Evolutionary conservation across 2,329 filamentous ascomycete genomes (phyloP).

Genomic region (Phialemoniopsis sp.): DNA sequence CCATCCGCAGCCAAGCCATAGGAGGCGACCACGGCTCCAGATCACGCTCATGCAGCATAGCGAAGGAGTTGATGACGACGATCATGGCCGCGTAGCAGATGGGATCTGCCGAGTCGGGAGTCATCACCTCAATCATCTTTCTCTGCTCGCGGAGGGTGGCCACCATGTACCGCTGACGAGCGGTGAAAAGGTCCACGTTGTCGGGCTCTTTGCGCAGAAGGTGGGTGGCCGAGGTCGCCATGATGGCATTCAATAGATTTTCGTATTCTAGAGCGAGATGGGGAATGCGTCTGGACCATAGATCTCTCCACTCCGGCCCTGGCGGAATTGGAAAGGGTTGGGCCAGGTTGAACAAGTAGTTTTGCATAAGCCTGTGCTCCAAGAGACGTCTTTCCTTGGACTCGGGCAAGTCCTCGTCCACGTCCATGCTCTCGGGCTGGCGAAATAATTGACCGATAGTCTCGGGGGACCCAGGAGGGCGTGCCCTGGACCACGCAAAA

Average conservation of each 20-base stretch:
- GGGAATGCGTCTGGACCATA: conserved; percentile 12
- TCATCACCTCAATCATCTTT: conserved; percentile 13
- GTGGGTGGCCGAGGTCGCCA: conserved; percentile 16
- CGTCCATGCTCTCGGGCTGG: not conserved
- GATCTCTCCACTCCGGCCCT: conserved; percentile 10
- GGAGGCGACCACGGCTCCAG: conserved; percentile 16
- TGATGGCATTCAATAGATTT: conserved; percentile 15
- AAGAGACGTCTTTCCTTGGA: conserved; percentile 15
- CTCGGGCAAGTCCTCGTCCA: conserved; percentile 13
- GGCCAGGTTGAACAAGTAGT: conserved; percentile 12
- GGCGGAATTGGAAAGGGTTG: conserved; percentile 11
- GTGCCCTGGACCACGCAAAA: too few species aligned
- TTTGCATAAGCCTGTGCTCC: conserved; percentile 20
- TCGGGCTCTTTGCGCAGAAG: conserved; percentile 11
- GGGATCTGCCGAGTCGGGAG: conserved; percentile 15
- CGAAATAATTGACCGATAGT: not conserved
- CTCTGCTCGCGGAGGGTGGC: conserved; percentile 18
- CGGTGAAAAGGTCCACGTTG: conserved; percentile 13
- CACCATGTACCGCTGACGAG: conserved; percentile 19
- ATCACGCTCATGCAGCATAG: conserved; percentile 16
- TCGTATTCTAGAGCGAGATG: conserved; percentile 14
- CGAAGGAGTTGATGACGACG: conserved; percentile 17
- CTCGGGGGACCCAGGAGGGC: too few species aligned
- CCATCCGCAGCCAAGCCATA: conserved; percentile 14
- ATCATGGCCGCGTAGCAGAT: conserved; percentile 16